These are phyloP conservation scores for Petrea volubilis DNA, from an alignment of 257 asterid genomes.

Conservation along the genomic window DNA sequence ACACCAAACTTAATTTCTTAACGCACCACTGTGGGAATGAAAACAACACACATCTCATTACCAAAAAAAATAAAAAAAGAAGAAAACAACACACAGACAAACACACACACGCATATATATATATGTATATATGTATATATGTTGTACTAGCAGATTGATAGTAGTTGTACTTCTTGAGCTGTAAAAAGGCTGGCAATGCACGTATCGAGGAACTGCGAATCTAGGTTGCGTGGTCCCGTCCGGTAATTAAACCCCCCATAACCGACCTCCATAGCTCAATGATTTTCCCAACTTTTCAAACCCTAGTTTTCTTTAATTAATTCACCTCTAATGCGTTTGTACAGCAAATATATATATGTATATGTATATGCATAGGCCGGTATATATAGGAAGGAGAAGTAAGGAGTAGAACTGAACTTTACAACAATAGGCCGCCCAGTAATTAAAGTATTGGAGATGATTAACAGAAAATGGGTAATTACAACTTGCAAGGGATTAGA, in stretches of 20 bases:
- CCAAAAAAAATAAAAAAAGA: neutral
- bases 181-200: conserved; percentile 1
- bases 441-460: neutral
- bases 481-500: neutral
- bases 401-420: neutral
- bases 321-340: neutral
- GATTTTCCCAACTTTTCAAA: conserved; percentile 13
- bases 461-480: too few relatives aligned
- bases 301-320: conserved; percentile 15
- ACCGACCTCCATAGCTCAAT: too few relatives aligned
- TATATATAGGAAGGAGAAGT: neutral
- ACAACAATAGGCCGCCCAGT: neutral
- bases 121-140: too few relatives aligned
- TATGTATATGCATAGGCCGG: neutral
- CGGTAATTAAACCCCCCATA: neutral
- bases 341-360: neutral
- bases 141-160: too few relatives aligned
- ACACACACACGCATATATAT: too few relatives aligned
- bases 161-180: conserved; percentile 17
- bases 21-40: too few relatives aligned
- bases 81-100: too few relatives aligned
- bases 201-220: neutral
- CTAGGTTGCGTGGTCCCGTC: conserved; percentile 2
- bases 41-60: too few relatives aligned
- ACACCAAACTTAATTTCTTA: too few relatives aligned